Evolutionary conservation across 345 rosid species (phyloP).

Genomic region (Populus nigra): DNA sequence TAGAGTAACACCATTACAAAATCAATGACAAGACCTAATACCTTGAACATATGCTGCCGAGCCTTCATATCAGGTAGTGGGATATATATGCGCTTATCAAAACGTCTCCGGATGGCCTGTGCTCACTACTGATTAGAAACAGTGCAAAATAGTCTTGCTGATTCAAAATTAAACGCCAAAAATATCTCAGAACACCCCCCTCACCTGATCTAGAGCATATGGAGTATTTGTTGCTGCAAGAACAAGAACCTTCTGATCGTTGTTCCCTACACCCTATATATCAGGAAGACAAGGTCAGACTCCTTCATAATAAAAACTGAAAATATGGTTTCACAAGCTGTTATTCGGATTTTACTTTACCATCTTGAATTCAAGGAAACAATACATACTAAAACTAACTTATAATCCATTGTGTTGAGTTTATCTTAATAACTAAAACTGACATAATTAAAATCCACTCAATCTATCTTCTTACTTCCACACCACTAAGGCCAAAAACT

Average conservation of each 20-base stretch:
- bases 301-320: neutral
- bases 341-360: neutral
- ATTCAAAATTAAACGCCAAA: conserved; percentile 13
- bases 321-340: neutral
- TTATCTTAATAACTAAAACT: neutral
- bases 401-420: neutral
- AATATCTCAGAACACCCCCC: neutral
- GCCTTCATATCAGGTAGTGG: conserved; percentile 94
- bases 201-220: conserved; percentile 87
- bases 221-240: conserved; percentile 97
- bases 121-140: conserved; percentile 31
- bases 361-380: neutral
- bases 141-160: neutral
- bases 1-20: neutral
- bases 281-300: conserved; percentile 6
- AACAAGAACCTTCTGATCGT: conserved; percentile 87
- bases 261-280: conserved; percentile 81
- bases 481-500: neutral
- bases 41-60: conserved; percentile 91
- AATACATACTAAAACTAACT: neutral
- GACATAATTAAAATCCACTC: neutral
- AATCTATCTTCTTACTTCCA: neutral
- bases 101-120: conserved; percentile 91
- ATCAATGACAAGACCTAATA: conserved; percentile 20
- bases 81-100: conserved; percentile 94